phyloP scores from a whole-genome alignment of 2,329 filamentous ascomycete species.

The Rachicladosporium sp. region DNA sequence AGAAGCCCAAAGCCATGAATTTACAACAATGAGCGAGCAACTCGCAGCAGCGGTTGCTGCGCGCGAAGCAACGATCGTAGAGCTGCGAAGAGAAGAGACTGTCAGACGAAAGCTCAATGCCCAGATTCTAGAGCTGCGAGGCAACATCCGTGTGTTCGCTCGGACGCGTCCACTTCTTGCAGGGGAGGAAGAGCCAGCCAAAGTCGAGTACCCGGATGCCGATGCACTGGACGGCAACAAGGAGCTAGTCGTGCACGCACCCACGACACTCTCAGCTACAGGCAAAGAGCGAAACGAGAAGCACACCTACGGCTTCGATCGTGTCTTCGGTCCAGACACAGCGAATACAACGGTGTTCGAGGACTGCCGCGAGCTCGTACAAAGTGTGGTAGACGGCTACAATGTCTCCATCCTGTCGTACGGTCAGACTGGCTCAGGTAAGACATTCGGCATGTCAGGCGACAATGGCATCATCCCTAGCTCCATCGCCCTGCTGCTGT shows the following conservation, averaged over 20 bases:
- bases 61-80: conserved; percentile 61
- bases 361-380: conserved; percentile 92
- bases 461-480: conserved; percentile 88
- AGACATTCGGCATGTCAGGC: conserved; percentile 92
- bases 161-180: conserved; percentile 67
- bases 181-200: conserved; percentile 53
- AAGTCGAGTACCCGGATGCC: conserved; percentile 64
- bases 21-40: conserved; percentile 65
- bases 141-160: conserved; percentile 97
- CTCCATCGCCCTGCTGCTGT: conserved; percentile 86
- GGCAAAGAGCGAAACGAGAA: conserved; percentile 65
- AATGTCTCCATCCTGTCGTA: conserved; percentile 99
- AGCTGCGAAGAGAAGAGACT: conserved; percentile 82
- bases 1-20: conserved; percentile 77
- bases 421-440: conserved; percentile 91
- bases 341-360: conserved; percentile 83
- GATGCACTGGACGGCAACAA: conserved; percentile 62
- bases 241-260: conserved; percentile 72
- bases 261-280: conserved; percentile 71
- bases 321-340: conserved; percentile 69
- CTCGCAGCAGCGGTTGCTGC: conserved; percentile 64
- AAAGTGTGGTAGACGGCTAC: conserved; percentile 91
- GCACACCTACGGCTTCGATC: conserved; percentile 81
- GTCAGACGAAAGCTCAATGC: conserved; percentile 87
- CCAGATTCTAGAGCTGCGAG: conserved; percentile 93